phyloP scores from a whole-genome alignment of 192 early-diverging fungal species.

The Backusella circina region DNA sequence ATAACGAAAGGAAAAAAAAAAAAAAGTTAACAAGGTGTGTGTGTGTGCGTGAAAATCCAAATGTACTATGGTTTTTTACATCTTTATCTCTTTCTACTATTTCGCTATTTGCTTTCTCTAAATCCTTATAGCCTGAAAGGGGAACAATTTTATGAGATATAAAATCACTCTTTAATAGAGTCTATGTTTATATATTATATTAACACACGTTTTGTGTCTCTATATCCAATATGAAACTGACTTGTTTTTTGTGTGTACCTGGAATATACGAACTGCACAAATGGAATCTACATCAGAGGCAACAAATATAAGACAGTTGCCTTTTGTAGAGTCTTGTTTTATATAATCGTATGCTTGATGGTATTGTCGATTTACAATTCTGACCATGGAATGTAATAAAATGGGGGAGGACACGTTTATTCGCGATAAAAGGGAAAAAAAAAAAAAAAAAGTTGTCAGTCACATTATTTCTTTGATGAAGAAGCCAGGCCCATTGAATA shows the following conservation, averaged over 20 bases:
- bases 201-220: neutral
- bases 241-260: slow-evolving; percentile 48
- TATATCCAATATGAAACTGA: neutral
- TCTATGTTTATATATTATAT: slow-evolving; percentile 26
- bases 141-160: slow-evolving; percentile 82
- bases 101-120: slow-evolving; percentile 48
- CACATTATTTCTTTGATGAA: neutral
- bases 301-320: slow-evolving; percentile 69
- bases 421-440: neutral
- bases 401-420: neutral
- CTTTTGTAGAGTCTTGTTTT: slow-evolving; percentile 31
- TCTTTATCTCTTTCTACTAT: slow-evolving; percentile 50
- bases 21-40: neutral
- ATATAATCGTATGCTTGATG: slow-evolving; percentile 56
- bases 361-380: slow-evolving; percentile 42
- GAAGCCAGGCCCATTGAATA: neutral
- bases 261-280: slow-evolving; percentile 77
- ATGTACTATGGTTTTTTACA: slow-evolving; percentile 35
- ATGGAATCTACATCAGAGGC: slow-evolving; percentile 77
- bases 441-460: slow-evolving; percentile 6
- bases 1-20: neutral
- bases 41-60: neutral
- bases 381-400: slow-evolving; percentile 45
- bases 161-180: slow-evolving; percentile 75
- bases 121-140: slow-evolving; percentile 62